Evolutionary conservation across 495 filamentous ascomycete species (phyloP), one percentile per base, ranked within the genome.

Genomic region (Sordaria brevicollis): DNA sequence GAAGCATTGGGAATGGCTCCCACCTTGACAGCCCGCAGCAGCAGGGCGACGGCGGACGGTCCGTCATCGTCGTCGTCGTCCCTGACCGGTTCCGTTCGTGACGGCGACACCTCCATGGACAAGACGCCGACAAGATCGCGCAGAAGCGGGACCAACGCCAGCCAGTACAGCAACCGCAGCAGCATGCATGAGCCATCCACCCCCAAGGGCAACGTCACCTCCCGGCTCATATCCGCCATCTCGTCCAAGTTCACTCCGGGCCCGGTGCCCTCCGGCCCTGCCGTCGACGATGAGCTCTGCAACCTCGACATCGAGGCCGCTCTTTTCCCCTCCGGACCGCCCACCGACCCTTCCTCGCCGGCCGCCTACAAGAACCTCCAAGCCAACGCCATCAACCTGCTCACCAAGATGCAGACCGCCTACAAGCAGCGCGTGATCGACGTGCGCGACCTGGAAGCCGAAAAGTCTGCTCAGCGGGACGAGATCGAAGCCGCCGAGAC

Each of bases 401-500:
- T 93, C 19, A 77, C 80, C 65, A 84, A 82, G 67, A 83, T 93
- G 77, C 93, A 94, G 75, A 80, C 82, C 37, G 92, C 91, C 21
- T 94, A 93, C 81, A 87, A 87, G 67, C 79, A 86, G 72, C 86
- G 89, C 10, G 86, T 85, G 1, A 78, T 85, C 31, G 82, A 87
- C 36, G 79, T 93, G 65, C 83, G 83, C 67, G 87, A 91, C 65
- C 76, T 87, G 8, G 72, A 84, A 65, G 86, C 85, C 7, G 91
- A 93, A 74, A 84, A 88, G 68, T 85, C 84, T 33, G 89, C 89
- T 11, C 86, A 88, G 75, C 76, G 77, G 7, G 92, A 95, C 65
- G 93, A 94, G 76, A 79, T 90, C 3, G 90, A 92, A 68, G 92
- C 93, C 75, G 86, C 90, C n/a, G 84, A 89, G 62, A 90, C 90